Percentiles rank a stretch among this genome's conserved stretches.
Evolutionary conservation across 352 stramenopile species (phyloP).

Genomic region (Globisporangium perplexum): DNA sequence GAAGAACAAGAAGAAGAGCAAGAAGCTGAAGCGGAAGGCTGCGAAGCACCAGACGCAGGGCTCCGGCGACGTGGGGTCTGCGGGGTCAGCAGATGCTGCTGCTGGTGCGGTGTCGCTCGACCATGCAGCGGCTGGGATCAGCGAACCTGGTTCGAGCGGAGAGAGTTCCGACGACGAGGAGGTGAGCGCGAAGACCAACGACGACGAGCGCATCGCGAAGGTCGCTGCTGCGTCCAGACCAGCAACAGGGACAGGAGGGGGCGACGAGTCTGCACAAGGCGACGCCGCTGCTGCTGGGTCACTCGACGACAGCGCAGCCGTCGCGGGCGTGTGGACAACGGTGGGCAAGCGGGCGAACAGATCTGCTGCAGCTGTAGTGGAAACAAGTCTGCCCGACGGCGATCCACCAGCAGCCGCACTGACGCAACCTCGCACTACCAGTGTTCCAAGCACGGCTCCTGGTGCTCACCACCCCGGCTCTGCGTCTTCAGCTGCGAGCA

Average conservation of each 20-base stretch:
- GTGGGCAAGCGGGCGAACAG: constrained; percentile 63
- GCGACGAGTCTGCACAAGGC: neutral
- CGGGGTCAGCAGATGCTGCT: neutral
- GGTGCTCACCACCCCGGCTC: no score
- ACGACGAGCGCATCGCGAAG: neutral
- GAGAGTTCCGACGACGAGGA: constrained; percentile 14
- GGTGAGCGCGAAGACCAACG: constrained; percentile 1
- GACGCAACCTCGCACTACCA: neutral
- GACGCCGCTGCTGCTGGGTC: neutral
- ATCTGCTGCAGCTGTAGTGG: neutral
- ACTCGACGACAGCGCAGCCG: constrained; percentile 1
- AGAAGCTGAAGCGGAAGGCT: constrained; percentile 61
- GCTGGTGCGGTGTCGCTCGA: neutral
- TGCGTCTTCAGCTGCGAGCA: neutral
- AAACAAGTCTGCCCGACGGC: neutral
- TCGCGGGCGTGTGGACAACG: constrained; percentile 56
- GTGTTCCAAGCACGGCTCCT: neutral
- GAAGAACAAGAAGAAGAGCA: constrained; percentile 71
- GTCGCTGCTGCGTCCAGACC: neutral
- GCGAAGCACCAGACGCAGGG: constrained; percentile 21
- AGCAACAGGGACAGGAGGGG: neutral
- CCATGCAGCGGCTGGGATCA: neutral
- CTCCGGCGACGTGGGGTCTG: neutral
- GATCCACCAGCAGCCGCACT: neutral
- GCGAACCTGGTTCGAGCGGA: constrained; percentile 2